These are phyloP conservation scores for Blastomyces gilchristii DNA, from an alignment of 2,329 filamentous ascomycete species.

Conservation along the genomic window DNA sequence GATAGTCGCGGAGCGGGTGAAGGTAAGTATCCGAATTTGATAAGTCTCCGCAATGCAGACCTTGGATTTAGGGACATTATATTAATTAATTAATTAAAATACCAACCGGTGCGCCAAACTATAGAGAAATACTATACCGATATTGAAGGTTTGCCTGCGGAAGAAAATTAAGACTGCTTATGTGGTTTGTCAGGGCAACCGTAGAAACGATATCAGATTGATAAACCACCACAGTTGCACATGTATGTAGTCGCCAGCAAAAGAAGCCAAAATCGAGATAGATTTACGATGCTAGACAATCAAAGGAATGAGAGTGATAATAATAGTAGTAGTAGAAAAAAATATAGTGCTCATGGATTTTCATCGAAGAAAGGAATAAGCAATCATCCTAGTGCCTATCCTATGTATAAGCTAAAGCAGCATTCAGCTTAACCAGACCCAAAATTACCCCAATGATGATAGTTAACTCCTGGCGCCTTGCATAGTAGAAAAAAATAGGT, in stretches of 20 bases:
- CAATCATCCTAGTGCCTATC: background rate
- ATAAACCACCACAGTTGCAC: background rate
- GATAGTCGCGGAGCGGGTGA: background rate
- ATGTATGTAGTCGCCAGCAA: background rate
- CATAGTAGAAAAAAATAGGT: slow-evolving; percentile 5
- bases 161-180: background rate
- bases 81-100: background rate
- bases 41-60: slow-evolving; percentile 2
- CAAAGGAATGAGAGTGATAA: background rate
- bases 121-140: background rate
- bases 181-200: background rate
- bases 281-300: background rate
- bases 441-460: slow-evolving; percentile 5
- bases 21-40: background rate
- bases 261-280: background rate
- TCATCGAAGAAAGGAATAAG: background rate
- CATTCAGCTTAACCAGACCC: background rate
- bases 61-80: slow-evolving; percentile 4
- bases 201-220: background rate
- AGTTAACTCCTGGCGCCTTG: slow-evolving; percentile 17
- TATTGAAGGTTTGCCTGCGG: background rate
- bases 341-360: background rate
- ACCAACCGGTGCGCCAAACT: background rate
- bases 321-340: background rate
- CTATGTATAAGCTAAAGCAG: background rate